phyloP scores from a whole-genome alignment of 306 rosid genomes.

The Ormosia semicastrata region DNA sequence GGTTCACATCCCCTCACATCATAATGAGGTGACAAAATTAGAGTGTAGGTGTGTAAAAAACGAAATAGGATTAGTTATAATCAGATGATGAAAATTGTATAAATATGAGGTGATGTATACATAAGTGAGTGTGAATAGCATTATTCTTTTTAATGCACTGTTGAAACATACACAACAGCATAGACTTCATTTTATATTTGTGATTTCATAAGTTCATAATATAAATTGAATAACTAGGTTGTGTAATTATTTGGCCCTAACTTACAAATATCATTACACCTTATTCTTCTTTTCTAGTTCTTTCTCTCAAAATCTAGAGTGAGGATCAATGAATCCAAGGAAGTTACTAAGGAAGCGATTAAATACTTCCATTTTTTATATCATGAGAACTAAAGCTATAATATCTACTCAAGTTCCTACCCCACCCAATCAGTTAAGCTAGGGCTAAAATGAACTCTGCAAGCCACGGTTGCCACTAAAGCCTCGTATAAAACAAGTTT shows the following conservation, averaged over 20 bases:
- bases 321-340: constrained; percentile 4
- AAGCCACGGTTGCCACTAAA: too few relatives aligned
- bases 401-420: too few relatives aligned
- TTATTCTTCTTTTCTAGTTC: neutral
- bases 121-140: too few relatives aligned
- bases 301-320: neutral
- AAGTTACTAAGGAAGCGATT: neutral
- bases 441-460: too few relatives aligned
- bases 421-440: too few relatives aligned
- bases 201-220: neutral
- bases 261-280: neutral
- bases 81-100: too few relatives aligned
- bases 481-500: too few relatives aligned
- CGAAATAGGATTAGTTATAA: neutral
- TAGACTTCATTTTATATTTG: constrained; percentile 16
- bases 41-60: neutral
- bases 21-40: neutral
- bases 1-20: neutral
- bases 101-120: neutral
- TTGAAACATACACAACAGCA: neutral
- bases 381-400: too few relatives aligned
- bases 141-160: neutral
- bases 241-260: constrained; percentile 5
- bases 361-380: neutral
- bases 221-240: constrained; percentile 15